A percentile compares a stretch with the other conserved stretches of the same genome.
Conservation (phyloP, 495 filamentous ascomycete species). For the Usnea hakonensis region DNA sequence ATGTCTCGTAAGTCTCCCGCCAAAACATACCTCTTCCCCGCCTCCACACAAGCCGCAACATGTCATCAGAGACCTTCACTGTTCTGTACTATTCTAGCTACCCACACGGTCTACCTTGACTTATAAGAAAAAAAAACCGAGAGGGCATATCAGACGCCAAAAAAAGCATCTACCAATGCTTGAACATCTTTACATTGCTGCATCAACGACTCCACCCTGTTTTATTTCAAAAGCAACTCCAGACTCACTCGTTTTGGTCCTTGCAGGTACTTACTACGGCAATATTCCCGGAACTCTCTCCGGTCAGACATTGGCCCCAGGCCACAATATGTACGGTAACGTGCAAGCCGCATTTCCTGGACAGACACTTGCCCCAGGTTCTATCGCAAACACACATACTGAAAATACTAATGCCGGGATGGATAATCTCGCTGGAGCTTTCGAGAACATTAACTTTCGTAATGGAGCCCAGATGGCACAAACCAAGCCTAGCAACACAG, state of each 20-base stretch:
- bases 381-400: constrained; percentile 9
- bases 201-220: background rate
- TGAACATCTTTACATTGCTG: background rate
- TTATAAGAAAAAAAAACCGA: background rate
- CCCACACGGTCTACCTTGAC: background rate
- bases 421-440: constrained; percentile 17
- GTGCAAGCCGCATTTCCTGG: constrained; percentile 16
- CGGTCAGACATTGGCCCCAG: background rate
- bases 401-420: constrained; percentile 16
- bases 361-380: constrained; percentile 11
- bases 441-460: constrained; percentile 19
- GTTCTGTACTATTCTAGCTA: background rate
- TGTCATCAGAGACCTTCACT: background rate
- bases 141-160: background rate
- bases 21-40: background rate
- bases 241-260: background rate
- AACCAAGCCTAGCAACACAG: constrained; percentile 7
- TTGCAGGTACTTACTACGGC: background rate
- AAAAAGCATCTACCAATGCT: background rate
- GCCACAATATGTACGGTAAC: constrained; percentile 17
- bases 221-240: background rate
- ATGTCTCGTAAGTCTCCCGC: constrained; percentile 20
- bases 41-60: background rate
- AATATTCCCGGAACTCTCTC: background rate
- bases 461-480: constrained; percentile 10